A percentile compares a stretch with the other conserved stretches of the same genome.
phyloP scores from a whole-genome alignment of 2,329 filamentous ascomycete species.

The Penicillium rolfsii region DNA sequence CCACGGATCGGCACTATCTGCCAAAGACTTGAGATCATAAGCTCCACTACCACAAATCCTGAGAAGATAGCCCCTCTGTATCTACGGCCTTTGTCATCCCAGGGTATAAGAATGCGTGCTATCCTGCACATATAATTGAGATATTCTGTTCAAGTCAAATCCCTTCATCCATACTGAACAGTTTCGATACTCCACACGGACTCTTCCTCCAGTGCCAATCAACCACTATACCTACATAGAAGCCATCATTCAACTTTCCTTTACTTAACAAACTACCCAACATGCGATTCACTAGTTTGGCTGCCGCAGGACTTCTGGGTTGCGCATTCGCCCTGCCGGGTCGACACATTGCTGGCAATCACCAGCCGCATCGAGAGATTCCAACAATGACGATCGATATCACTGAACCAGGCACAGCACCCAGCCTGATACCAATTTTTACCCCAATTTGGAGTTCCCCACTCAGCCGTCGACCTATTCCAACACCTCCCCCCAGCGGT shows the following conservation, averaged over 20 bases:
- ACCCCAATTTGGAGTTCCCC: neutral
- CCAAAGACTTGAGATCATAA: neutral
- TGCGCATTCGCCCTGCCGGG: neutral
- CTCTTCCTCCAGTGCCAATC: neutral
- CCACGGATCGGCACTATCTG: neutral
- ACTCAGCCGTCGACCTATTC: neutral
- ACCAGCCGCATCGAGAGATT: neutral
- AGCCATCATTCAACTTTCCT: neutral
- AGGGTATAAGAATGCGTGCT: neutral
- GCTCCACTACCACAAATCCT: neutral
- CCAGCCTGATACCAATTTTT: neutral
- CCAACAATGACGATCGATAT: conserved; percentile 1
- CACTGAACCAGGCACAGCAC: neutral
- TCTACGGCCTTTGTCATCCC: neutral
- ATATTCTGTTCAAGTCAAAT: neutral
- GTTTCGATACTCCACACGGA: neutral
- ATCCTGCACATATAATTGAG: neutral
- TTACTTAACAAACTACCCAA: neutral
- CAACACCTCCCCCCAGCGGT: neutral
- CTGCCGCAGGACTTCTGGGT: neutral
- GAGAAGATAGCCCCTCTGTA: neutral
- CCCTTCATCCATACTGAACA: neutral
- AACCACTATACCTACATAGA: neutral
- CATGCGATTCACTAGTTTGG: neutral
- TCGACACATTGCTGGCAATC: neutral